These are phyloP conservation scores for Dispira parvispora DNA, from an alignment of 192 early-diverging fungal species.

Conservation along the genomic window DNA sequence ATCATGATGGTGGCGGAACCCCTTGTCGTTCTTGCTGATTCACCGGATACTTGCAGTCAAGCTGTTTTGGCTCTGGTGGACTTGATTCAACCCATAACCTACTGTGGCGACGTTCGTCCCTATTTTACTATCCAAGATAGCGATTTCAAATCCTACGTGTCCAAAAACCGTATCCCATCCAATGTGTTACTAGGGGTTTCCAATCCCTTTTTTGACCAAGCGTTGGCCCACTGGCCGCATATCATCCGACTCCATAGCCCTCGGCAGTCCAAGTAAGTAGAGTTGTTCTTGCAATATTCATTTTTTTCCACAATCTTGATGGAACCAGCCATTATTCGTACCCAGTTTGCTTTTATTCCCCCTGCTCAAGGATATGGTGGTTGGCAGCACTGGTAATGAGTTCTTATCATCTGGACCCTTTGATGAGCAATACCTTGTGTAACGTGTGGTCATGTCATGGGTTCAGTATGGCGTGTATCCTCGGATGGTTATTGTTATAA, in stretches of 20 bases:
- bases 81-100: slow-evolving; percentile 86
- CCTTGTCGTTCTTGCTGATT: slow-evolving; percentile 74
- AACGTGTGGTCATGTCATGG: no score
- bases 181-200: slow-evolving; percentile 86
- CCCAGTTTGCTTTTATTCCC: no score
- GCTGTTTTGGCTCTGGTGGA: slow-evolving; percentile 71
- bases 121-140: slow-evolving; percentile 95
- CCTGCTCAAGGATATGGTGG: no score
- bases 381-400: no score
- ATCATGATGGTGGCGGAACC: slow-evolving; percentile 82
- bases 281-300: no score
- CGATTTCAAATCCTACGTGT: slow-evolving; percentile 54
- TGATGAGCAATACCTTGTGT: no score
- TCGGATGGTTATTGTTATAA: no score
- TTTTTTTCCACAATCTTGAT: no score
- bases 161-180: slow-evolving; percentile 44
- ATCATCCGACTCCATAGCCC: slow-evolving; percentile 42
- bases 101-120: slow-evolving; percentile 90
- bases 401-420: no score
- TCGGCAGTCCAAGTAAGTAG: no score
- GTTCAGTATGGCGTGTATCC: no score
- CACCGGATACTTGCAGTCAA: slow-evolving; percentile 73
- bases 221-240: slow-evolving; percentile 85
- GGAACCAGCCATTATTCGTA: no score
- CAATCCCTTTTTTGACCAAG: slow-evolving; percentile 84